Evolutionary conservation across 306 rosid species (phyloP).

Genomic region (Heteromeles arbutifolia): DNA sequence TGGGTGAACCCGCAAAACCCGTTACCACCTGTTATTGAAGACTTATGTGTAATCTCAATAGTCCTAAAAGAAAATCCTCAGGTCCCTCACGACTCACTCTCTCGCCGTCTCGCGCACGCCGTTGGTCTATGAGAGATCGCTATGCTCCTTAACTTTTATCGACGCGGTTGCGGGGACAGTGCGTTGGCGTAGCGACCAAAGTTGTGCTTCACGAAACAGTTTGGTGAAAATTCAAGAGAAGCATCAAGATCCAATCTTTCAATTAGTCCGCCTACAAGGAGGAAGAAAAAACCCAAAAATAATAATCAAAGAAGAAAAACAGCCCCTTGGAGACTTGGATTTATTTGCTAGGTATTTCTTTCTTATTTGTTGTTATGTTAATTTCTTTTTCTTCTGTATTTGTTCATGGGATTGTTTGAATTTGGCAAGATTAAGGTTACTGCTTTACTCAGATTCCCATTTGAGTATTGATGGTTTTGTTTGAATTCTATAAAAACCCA

Average conservation of each 20-base stretch:
- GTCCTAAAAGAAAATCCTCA: too few relatives aligned
- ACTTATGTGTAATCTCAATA: too few relatives aligned
- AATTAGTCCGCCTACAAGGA: not conserved
- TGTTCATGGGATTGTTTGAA: not conserved
- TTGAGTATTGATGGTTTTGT: not conserved
- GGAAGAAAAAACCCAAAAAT: not conserved
- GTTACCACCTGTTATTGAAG: too few relatives aligned
- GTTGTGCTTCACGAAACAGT: not conserved
- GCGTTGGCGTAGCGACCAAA: not conserved
- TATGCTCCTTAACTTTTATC: too few relatives aligned
- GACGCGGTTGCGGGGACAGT: not conserved
- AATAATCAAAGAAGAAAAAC: not conserved
- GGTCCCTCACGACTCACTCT: too few relatives aligned
- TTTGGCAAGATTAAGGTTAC: not conserved
- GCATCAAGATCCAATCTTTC: conserved; percentile 10
- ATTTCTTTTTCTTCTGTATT: not conserved
- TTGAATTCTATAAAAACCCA: not conserved
- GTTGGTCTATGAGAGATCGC: too few relatives aligned
- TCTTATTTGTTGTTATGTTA: not conserved
- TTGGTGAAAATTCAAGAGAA: not conserved
- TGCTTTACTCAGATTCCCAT: not conserved
- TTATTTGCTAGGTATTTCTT: not conserved
- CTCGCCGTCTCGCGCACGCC: too few relatives aligned
- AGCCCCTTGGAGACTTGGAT: not conserved
- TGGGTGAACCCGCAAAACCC: too few relatives aligned